A percentile compares a stretch with the other conserved stretches of the same genome.
Conservation (phyloP, 495 filamentous ascomycete genomes). For the Viridothelium virens region DNA sequence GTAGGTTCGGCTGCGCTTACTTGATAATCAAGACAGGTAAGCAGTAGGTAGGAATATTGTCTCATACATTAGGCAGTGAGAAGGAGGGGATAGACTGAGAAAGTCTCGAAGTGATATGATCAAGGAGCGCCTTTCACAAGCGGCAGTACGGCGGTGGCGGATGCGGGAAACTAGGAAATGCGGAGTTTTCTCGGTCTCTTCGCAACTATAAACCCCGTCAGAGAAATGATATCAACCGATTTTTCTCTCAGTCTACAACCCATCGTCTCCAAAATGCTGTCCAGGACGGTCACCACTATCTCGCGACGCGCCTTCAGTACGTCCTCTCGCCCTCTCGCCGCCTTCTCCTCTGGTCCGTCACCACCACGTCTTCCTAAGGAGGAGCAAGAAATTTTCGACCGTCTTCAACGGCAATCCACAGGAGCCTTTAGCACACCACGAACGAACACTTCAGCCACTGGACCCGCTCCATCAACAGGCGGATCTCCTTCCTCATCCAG, state of each 20-base stretch:
- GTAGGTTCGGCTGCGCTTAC: no score
- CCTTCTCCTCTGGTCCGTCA: conserved; percentile 49
- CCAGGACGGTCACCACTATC: not conserved
- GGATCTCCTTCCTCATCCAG: conserved; percentile 24
- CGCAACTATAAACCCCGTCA: no score
- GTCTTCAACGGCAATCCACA: conserved; percentile 64
- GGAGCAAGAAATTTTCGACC: conserved; percentile 89
- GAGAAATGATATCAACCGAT: no score
- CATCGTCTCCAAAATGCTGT: not conserved
- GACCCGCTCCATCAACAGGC: conserved; percentile 19
- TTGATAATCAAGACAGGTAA: no score
- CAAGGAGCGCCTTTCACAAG: no score
- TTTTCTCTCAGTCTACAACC: not conserved
- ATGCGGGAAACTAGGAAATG: no score
- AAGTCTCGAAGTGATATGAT: no score
- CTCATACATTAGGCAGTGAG: no score
- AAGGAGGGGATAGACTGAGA: no score
- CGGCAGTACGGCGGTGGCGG: no score
- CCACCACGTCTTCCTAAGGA: conserved; percentile 78
- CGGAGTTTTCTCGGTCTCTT: no score
- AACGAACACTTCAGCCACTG: conserved; percentile 12
- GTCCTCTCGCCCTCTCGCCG: conserved; percentile 19
- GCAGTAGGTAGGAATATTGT: no score
- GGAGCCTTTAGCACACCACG: conserved; percentile 64
- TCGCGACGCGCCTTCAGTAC: conserved; percentile 27